Base-by-base conservation (phyloP, 2,329 filamentous ascomycete genomes). In the Cladobotryum mycophilum region DNA sequence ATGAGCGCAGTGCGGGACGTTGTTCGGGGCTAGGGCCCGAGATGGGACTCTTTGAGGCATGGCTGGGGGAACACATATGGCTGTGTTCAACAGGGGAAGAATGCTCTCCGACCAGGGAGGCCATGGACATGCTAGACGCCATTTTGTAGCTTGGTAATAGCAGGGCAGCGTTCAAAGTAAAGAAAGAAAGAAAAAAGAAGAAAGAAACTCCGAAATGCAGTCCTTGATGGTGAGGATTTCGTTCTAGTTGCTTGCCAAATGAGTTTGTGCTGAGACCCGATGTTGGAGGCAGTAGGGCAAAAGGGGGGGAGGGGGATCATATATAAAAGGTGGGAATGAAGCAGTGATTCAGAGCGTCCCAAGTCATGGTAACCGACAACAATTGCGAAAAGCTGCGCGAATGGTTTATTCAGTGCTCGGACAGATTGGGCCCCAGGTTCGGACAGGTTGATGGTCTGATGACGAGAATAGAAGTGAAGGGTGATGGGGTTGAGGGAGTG, bases 301-400 rank as follows among this genome's bases (percentile, higher is more conserved):
- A 41, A 41, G 35, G 20, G 42, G 33, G 40, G 40, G 3, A 17
- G 40, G 43, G 47, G 6, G 13, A 34, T 30, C 12, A 34, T 42
- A 38, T 51, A 51, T 51, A 45, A 12, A 35, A 7, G 25, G 4
- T 14, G 18, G 6, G 2, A 34, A 40, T 41, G 17, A n/a, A 7
- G 13, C 49, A 48, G 40, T 51, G 49, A 51, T 51, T 48, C 49
- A 51, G 40, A 36, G 44, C 33, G 34, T 51, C 33, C 25, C 25
- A 30, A 30, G 25, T 30, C 25, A 30, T 30, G 25, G 25, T 8
- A 30, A 30, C 25, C 25, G 25, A 30, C 18, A 42, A 42, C n/a
- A 42, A 42, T 42, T 7, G 18, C 18, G 17, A 42, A 18, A 15
- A 8, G 25, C 25, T 11, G 25, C 6, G 6, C 6, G 2, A 30